Evolutionary conservation across 1,139 yeast genomes (phyloP).

Genomic region (Yamadazyma aaseri): DNA sequence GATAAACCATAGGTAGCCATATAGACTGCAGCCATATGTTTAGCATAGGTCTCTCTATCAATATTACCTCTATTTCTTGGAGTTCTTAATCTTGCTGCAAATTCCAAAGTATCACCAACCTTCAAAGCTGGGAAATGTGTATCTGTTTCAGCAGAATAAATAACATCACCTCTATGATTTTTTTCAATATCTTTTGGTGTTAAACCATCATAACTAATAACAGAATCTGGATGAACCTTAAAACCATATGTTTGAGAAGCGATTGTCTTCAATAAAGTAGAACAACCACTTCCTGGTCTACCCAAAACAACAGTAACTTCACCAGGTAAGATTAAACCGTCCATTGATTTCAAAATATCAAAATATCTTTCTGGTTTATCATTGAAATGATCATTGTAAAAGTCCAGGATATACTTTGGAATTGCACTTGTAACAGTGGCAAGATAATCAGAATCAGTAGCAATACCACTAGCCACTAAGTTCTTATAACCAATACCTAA

Average conservation of each 20-base stretch:
- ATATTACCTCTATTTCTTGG: constrained; percentile 58
- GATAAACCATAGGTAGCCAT: constrained; percentile 16
- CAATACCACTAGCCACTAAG: constrained; percentile 71
- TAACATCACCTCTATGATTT: constrained; percentile 42
- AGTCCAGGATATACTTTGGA: constrained; percentile 20
- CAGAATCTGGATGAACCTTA: constrained; percentile 51
- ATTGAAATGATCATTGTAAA: constrained; percentile 11
- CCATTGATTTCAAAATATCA: constrained; percentile 35
- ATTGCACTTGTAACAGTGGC: constrained; percentile 61
- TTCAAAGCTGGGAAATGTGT: constrained; percentile 54
- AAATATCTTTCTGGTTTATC: constrained; percentile 19
- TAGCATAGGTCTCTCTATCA: constrained; percentile 50
- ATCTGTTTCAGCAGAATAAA: constrained; percentile 55
- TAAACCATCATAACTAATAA: constrained; percentile 33
- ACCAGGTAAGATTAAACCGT: constrained; percentile 54
- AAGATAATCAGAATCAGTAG: constrained; percentile 79
- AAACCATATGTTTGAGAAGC: constrained; percentile 75
- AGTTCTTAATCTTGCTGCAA: constrained; percentile 46
- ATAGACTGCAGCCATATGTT: constrained; percentile 18
- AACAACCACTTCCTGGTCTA: constrained; percentile 84
- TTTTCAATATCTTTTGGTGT: constrained; percentile 25
- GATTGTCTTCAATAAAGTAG: constrained; percentile 71
- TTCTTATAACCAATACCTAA: constrained; percentile 71
- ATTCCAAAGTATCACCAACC: constrained; percentile 52
- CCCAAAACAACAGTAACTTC: constrained; percentile 76